Base-by-base conservation (phyloP, 495 filamentous ascomycete genomes). In the Copromyces sp. region DNA sequence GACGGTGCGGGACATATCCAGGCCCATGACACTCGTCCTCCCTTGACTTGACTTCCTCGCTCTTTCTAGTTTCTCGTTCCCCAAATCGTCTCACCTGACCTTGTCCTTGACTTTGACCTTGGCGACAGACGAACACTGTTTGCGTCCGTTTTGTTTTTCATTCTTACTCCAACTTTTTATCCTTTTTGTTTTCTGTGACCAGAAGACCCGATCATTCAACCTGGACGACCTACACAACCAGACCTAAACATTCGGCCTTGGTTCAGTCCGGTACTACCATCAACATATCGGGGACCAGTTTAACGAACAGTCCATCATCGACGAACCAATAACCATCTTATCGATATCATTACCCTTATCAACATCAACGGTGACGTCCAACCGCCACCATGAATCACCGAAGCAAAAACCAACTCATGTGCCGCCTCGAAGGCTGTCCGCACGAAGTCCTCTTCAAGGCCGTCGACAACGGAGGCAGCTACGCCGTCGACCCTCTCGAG, bases 381-480 rank as follows among this genome's bases (percentile, higher is more conserved):
- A 20, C 45, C 9, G 45, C 45, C 45, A 53, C 2, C n/a, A 53
- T 53, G 53, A 65, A 65, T 6, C 53, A 65, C 53, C 53, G 53
- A 35, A 65, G 29, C 29, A 65, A 65, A 65, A 29, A 29, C 53
- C 53, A 65, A 4, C 53, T 65, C 14, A 65, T 65, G 53, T 79
- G 77, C 68, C 24, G 73, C 7, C 76, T 73, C 59, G 76, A 79
- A 37, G 77, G 76, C 8, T 79, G 77, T 42, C 59, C 17, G 39
- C 68, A 73, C 68, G 77, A 79, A 68, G 73, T 76, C 45, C 45
- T 76, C 39, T 76, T 71, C 73, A 76, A 79, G 70, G 47, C 74
- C 4, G 35, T 76, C 41, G 77, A 77, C 39, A 40, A 9, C 53
- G 53, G 68, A 14, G 47, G 47, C 6, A 20, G 72, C 24, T 69